These are phyloP conservation scores for Tetracentron sinense DNA, from an alignment of 164 flowering plant species.

Conservation along the genomic window DNA sequence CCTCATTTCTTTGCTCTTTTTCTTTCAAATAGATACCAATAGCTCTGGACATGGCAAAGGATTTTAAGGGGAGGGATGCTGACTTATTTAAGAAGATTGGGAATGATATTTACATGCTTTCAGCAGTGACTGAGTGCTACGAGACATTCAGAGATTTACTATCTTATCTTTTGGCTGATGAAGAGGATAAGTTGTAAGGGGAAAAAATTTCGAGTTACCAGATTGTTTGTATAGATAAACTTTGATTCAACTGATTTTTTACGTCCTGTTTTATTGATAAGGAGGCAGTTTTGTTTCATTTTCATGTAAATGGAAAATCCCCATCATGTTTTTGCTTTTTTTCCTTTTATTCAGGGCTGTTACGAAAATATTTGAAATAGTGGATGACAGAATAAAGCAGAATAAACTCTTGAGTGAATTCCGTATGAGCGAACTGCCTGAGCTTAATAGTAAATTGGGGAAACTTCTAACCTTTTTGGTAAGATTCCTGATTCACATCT, in stretches of 20 bases:
- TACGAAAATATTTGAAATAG: conserved; percentile 47
- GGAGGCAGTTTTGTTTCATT: conserved; percentile 1
- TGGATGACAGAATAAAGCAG: conserved; percentile 46
- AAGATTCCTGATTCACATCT: conserved; percentile 15
- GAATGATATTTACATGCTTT: conserved; percentile 68
- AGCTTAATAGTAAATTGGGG: conserved; percentile 73
- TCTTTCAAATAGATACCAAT: conserved; percentile 94
- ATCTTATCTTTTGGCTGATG: conserved; percentile 49
- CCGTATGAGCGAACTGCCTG: conserved; percentile 71
- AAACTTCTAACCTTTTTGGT: conserved; percentile 72
- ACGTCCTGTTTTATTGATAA: not conserved
- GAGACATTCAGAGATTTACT: conserved; percentile 69
- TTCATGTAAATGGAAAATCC: not conserved
- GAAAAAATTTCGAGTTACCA: not conserved
- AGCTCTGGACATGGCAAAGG: conserved; percentile 98
- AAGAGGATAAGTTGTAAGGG: conserved; percentile 55
- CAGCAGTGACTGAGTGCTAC: conserved; percentile 89
- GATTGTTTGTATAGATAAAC: not conserved
- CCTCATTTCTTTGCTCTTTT: conserved; percentile 12
- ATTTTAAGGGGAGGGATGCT: conserved; percentile 66
- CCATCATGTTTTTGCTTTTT: not conserved
- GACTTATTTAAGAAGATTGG: conserved; percentile 75
- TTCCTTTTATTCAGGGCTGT: conserved; percentile 44
- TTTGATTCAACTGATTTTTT: not conserved
- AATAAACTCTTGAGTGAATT: conserved; percentile 53